These are phyloP conservation scores for Coniferiporia sulphurascens DNA, from an alignment of 1,284 basidiomycete species.

Conservation along the genomic window DNA sequence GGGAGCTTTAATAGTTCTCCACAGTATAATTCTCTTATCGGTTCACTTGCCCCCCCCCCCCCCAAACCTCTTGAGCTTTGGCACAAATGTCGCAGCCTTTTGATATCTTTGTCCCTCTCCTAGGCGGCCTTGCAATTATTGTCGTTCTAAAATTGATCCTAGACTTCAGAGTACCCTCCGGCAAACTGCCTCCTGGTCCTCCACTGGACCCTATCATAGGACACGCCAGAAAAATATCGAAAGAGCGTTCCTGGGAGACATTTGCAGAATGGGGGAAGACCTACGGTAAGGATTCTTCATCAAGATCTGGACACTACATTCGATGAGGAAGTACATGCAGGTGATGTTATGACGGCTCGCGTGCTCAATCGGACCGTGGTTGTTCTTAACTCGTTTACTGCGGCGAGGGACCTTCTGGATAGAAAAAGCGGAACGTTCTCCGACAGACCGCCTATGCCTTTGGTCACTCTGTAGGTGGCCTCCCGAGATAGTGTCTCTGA, in stretches of 20 bases:
- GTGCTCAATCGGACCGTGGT: constrained; percentile 28
- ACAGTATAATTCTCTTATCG: too few species aligned
- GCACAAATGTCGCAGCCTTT: not conserved
- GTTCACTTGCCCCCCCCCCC: not conserved
- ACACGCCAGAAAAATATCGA: not conserved
- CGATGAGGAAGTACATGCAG: constrained; percentile 7
- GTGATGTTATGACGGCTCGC: constrained; percentile 21
- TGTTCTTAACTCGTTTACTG: constrained; percentile 28
- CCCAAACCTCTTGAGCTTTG: not conserved
- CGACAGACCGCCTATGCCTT: constrained; percentile 23
- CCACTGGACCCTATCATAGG: constrained; percentile 6
- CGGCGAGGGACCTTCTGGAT: constrained; percentile 31
- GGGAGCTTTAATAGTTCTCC: too few species aligned
- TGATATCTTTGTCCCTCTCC: not conserved
- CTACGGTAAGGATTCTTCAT: constrained; percentile 15
- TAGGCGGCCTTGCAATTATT: not conserved
- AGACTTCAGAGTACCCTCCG: not conserved
- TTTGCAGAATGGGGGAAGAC: constrained; percentile 21
- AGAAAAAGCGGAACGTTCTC: constrained; percentile 29
- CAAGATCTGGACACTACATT: not conserved
- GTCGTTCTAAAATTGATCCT: not conserved
- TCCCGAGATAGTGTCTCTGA: not conserved
- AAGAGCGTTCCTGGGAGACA: constrained; percentile 16
- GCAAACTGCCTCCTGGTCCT: not conserved
- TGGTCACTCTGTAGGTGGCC: not conserved